Percentiles rank a stretch among this genome's conserved stretches.
These are phyloP conservation scores for Arabidopsis suecica DNA, from an alignment of 345 rosid species.

Conservation along the genomic window DNA sequence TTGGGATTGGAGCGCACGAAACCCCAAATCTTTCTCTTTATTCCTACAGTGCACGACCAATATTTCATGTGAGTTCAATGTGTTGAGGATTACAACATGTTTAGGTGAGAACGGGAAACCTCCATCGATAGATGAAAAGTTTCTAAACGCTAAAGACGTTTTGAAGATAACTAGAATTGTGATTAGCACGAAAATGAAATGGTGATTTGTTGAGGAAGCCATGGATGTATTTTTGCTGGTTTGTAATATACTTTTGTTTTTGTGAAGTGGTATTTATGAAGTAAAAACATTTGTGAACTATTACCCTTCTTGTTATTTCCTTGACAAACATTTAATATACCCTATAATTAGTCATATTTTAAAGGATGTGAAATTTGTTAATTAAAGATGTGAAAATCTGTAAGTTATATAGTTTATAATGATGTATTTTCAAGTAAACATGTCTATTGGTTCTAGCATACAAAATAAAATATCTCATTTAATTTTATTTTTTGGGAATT, in stretches of 20 bases:
- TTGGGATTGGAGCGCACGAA: neutral
- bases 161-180: neutral
- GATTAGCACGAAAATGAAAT: neutral
- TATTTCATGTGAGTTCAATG: neutral
- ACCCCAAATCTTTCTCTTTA: neutral
- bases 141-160: neutral
- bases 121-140: neutral
- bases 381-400: neutral
- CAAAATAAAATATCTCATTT: neutral
- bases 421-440: neutral
- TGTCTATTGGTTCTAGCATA: neutral
- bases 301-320: neutral
- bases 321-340: neutral
- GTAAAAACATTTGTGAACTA: neutral
- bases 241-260: neutral
- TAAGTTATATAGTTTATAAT: neutral
- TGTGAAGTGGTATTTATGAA: neutral
- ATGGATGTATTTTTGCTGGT: neutral
- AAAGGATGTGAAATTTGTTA: neutral
- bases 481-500: neutral
- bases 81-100: slow-evolving; percentile 10
- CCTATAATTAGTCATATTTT: neutral
- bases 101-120: neutral
- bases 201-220: neutral
- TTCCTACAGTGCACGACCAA: slow-evolving; percentile 10